phyloP scores from a whole-genome alignment of 148 eudicot genomes.

The Cornus kousa region DNA sequence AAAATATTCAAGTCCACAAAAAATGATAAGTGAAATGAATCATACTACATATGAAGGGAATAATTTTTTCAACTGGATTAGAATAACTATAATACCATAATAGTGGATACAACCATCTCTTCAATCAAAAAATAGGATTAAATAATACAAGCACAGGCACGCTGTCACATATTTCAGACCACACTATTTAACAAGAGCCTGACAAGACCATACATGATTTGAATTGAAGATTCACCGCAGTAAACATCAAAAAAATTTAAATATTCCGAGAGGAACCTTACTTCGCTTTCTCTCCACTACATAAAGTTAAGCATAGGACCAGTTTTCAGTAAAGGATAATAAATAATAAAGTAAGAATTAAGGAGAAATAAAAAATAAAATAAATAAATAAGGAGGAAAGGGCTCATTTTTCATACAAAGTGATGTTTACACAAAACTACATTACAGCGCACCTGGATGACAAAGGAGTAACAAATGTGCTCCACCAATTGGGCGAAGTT shows the following conservation, averaged over 20 bases:
- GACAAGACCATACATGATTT: background rate
- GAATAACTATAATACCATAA: no score
- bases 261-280: background rate
- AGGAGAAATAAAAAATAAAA: no score
- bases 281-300: background rate
- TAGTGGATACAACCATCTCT: background rate
- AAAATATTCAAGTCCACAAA: no score
- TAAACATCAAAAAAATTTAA: background rate
- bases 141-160: background rate
- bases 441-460: constrained; percentile 75
- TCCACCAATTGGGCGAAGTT: constrained; percentile 72
- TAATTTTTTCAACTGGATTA: no score
- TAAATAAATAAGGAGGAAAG: background rate
- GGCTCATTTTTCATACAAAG: background rate
- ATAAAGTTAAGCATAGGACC: background rate
- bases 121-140: background rate
- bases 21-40: no score
- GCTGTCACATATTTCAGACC: background rate
- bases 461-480: constrained; percentile 77
- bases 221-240: background rate
- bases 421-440: background rate
- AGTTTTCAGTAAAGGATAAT: background rate
- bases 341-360: background rate
- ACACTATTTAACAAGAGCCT: background rate
- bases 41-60: no score